phyloP scores from a whole-genome alignment of 1,284 basidiomycete genomes.

The Tilletiaria anomala region DNA sequence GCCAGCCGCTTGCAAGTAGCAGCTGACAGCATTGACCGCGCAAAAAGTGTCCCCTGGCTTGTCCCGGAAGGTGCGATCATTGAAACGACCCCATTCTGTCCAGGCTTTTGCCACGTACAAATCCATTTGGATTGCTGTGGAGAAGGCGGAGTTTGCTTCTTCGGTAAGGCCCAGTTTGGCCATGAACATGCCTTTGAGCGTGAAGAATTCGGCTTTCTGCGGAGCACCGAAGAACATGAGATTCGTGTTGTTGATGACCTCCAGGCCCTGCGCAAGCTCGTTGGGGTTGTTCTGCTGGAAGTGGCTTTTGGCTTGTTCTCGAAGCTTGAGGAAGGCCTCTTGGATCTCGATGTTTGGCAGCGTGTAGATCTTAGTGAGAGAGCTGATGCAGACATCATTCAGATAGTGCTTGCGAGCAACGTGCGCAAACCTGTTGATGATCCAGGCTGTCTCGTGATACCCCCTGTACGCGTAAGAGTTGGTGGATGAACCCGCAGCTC shows the following conservation, averaged over 20 bases:
- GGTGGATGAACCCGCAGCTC: constrained; percentile 25
- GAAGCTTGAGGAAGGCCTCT: constrained; percentile 94
- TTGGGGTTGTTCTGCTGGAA: constrained; percentile 74
- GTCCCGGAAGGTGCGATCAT: constrained; percentile 76
- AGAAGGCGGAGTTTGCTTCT: constrained; percentile 79
- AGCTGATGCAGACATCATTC: constrained; percentile 86
- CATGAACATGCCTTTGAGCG: constrained; percentile 99
- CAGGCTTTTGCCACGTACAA: constrained; percentile 89
- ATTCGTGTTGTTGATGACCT: constrained; percentile 99
- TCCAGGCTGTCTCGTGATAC: constrained; percentile 99
- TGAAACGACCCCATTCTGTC: constrained; percentile 96
- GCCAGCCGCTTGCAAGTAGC: constrained; percentile 93
- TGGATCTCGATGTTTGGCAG: constrained; percentile 99
- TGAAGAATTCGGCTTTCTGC: constrained; percentile 98
- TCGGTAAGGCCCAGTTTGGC: constrained; percentile 72
- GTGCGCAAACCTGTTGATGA: constrained; percentile 99
- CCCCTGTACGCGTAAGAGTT: constrained; percentile 85
- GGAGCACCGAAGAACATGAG: constrained; percentile 88
- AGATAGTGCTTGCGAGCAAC: constrained; percentile 94
- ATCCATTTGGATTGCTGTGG: constrained; percentile 66
- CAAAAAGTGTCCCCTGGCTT: constrained; percentile 23
- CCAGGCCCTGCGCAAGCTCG: constrained; percentile 81
- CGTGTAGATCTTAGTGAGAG: constrained; percentile 93
- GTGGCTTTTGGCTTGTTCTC: constrained; percentile 98
- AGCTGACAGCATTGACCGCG: constrained; percentile 85